These are phyloP conservation scores for Plectosphaerella cucumerina DNA, from an alignment of 2,329 filamentous ascomycete genomes.

Conservation along the genomic window DNA sequence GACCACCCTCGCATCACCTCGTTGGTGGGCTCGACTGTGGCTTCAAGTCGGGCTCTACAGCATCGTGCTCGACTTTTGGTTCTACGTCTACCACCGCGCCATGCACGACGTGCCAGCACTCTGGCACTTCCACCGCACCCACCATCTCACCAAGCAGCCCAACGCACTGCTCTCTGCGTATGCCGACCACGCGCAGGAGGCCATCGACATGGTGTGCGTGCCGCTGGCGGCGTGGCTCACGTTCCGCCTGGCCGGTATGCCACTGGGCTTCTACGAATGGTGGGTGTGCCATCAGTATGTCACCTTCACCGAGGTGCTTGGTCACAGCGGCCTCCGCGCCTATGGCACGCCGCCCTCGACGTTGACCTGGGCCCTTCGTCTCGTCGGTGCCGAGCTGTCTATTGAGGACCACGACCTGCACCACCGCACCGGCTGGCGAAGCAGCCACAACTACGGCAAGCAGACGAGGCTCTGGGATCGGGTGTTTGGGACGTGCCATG, in stretches of 20 bases:
- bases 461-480: conserved; percentile 9
- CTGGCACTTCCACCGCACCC: conserved; percentile 20
- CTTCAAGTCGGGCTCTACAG: conserved; percentile 26
- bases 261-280: conserved; percentile 37
- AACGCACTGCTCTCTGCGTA: conserved; percentile 22
- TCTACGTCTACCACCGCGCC: conserved; percentile 34
- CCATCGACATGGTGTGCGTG: conserved; percentile 22
- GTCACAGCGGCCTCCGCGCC: conserved; percentile 25
- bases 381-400: too few species aligned
- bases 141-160: too few species aligned
- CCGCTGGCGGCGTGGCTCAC: conserved; percentile 20
- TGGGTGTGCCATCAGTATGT: conserved; percentile 35
- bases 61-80: conserved; percentile 36
- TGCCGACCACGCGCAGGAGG: conserved; percentile 23
- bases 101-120: conserved; percentile 33
- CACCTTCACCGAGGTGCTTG: conserved; percentile 27
- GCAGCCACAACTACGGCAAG: conserved; percentile 12
- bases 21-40: conserved; percentile 11
- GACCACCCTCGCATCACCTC: conserved; percentile 18
- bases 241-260: conserved; percentile 25
- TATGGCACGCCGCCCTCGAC: too few species aligned
- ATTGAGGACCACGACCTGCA: too few species aligned
- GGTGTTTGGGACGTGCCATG: conserved; percentile 6
- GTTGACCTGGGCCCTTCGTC: too few species aligned
- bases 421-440: conserved; percentile 13